phyloP scores from a whole-genome alignment of 805 yeast species.

The Candida fluviatilis region DNA sequence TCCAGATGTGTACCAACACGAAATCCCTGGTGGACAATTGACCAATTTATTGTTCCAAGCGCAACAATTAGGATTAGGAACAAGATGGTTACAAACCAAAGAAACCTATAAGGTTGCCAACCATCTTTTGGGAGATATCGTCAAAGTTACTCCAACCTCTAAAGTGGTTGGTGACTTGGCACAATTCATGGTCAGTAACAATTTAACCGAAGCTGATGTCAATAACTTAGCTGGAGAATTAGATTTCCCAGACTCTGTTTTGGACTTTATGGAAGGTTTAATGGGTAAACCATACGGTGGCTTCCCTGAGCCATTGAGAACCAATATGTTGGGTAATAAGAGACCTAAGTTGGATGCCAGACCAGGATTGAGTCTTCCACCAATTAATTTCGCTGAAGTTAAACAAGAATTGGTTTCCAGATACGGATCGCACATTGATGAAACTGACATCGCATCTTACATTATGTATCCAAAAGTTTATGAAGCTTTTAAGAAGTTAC shows the following conservation, averaged over 20 bases:
- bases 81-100: slow-evolving; percentile 95
- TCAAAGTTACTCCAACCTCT: slow-evolving; percentile 99
- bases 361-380: slow-evolving; percentile 89
- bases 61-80: slow-evolving; percentile 96
- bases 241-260: slow-evolving; percentile 97
- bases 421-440: slow-evolving; percentile 70
- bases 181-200: slow-evolving; percentile 98
- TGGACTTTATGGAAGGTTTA: slow-evolving; percentile 97
- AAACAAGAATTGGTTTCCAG: slow-evolving; percentile 70
- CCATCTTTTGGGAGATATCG: slow-evolving; percentile 88
- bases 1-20: slow-evolving; percentile 97
- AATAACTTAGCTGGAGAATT: slow-evolving; percentile 79
- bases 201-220: slow-evolving; percentile 81
- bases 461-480: slow-evolving; percentile 98
- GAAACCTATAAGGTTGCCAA: slow-evolving; percentile 91
- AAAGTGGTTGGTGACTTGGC: slow-evolving; percentile 99
- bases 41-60: slow-evolving; percentile 98
- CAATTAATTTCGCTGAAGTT: slow-evolving; percentile 72
- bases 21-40: slow-evolving; percentile 99
- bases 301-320: slow-evolving; percentile 98
- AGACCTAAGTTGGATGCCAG: slow-evolving; percentile 84
- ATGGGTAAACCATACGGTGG: slow-evolving; percentile 99
- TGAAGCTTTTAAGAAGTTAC: slow-evolving; percentile 74
- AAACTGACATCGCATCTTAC: slow-evolving; percentile 90
- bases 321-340: slow-evolving; percentile 86